phyloP scores from a whole-genome alignment of 1,139 yeast genomes.

The Sugiyamaella japonica region DNA sequence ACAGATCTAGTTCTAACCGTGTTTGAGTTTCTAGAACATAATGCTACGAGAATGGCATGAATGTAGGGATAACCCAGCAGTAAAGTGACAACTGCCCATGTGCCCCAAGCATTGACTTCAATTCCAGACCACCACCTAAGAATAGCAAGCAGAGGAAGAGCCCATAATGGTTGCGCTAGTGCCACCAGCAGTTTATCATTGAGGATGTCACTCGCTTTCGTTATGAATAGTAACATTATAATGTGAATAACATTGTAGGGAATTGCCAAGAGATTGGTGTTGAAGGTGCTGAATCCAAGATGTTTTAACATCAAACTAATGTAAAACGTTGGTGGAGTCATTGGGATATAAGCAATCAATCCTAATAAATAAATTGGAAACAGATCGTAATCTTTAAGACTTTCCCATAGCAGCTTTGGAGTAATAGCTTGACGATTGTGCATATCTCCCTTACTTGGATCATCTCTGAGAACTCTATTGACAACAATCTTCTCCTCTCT shows the following conservation, averaged over 20 bases:
- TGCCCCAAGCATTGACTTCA: conserved; percentile 38
- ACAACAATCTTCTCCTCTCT: conserved; percentile 63
- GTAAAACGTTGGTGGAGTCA: conserved; percentile 47
- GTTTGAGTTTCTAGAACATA: conserved; percentile 63
- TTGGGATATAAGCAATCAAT: conserved; percentile 47
- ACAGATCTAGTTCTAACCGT: conserved; percentile 61
- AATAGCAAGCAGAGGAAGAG: conserved; percentile 45
- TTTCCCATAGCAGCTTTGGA: conserved; percentile 43
- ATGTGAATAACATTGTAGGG: conserved; percentile 50
- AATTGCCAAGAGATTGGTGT: conserved; percentile 54
- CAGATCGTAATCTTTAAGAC: conserved; percentile 55
- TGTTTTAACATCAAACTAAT: conserved; percentile 51
- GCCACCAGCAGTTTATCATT: conserved; percentile 42
- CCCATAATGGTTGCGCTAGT: conserved; percentile 43
- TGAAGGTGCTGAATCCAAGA: conserved; percentile 56
- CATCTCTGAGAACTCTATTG: conserved; percentile 63
- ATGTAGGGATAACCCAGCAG: conserved; percentile 48
- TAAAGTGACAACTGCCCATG: conserved; percentile 50
- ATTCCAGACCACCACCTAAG: conserved; percentile 54
- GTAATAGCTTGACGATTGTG: conserved; percentile 59
- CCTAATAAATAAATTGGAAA: conserved; percentile 61
- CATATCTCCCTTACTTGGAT: conserved; percentile 70
- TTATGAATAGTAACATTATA: conserved; percentile 43
- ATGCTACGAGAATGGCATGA: conserved; percentile 57
- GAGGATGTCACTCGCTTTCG: conserved; percentile 47